Evolutionary conservation across 2,329 filamentous ascomycete genomes (phyloP), one percentile per base, ranked within the genome.

Genomic region (Talaromyces funiculosus): DNA sequence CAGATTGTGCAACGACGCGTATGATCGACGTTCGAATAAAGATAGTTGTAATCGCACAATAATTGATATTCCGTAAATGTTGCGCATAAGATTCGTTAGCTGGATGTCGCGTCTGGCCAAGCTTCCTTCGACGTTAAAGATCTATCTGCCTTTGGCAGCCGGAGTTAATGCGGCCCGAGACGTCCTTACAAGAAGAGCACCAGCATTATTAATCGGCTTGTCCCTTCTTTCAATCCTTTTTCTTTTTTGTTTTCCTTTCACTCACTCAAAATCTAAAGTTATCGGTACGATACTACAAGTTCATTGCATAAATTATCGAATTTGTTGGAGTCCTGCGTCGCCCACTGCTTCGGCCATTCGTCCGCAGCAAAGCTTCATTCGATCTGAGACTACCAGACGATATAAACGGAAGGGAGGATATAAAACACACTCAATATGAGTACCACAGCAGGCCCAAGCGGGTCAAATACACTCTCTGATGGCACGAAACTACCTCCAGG

Each of bases 401-500:
- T 20, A 33, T 10, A 49, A 7, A 8, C 47, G 8, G 26, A 14
- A 29, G 29, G 5, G n/a, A 20, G 29, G 7, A n/a, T n/a, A 49
- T 26, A n/a, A 24, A 6, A 51, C 9, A 35, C 10, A 22, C 18
- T 20, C 47, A 20, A 1, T 1, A 60, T 60, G 58, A 57, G 35
- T 22, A 43, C 51, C 3, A 35, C 40, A 18, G 45, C 43, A 42
- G 45, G 45, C 42, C 16, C 62, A 4, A 51, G 43, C 42, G 40
- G 35, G 26, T 57, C 59, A 12, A 57, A 38, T 38, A 47, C 24
- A 51, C 45, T 45, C 3, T 37, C n/a, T 22, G 29, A 31, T 16
- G 29, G 35, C 59, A 6, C 72, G 60, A 71, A 71, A 35, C 64
- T 74, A 20, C 74, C 77, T n/a, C 78, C 76, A 49, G 78, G 78